A percentile compares a stretch with the other conserved stretches of the same genome.
phyloP scores from a whole-genome alignment of 805 yeast genomes.

The Brettanomyces sp. region DNA sequence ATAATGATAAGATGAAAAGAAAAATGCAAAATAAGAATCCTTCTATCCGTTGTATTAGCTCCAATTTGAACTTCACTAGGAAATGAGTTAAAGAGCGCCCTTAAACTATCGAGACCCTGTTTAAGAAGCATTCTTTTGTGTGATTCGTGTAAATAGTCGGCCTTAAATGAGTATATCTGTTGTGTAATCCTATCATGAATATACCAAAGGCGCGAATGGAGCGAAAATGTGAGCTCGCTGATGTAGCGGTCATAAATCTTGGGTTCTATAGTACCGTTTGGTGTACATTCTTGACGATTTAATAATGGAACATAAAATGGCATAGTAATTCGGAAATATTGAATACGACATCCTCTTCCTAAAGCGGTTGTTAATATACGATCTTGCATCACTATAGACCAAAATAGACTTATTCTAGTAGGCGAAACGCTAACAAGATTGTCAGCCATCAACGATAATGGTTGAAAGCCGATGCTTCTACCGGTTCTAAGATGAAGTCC shows the following conservation, averaged over 20 bases:
- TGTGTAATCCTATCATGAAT: slow-evolving; percentile 22
- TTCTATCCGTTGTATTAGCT: slow-evolving; percentile 11
- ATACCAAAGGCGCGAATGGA: slow-evolving; percentile 25
- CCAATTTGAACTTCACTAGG: slow-evolving; percentile 13
- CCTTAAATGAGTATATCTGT: slow-evolving; percentile 27
- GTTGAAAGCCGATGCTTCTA: background rate
- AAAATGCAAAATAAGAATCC: slow-evolving; percentile 20
- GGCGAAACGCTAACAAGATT: slow-evolving; percentile 9
- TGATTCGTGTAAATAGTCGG: slow-evolving; percentile 24
- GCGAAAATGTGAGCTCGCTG: slow-evolving; percentile 19
- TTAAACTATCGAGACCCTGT: slow-evolving; percentile 20
- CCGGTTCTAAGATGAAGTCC: slow-evolving; percentile 15
- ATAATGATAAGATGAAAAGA: slow-evolving; percentile 20
- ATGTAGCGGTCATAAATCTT: slow-evolving; percentile 5
- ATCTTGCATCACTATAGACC: slow-evolving; percentile 26
- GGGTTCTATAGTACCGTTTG: background rate
- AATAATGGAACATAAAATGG: slow-evolving; percentile 19
- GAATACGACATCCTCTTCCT: slow-evolving; percentile 27
- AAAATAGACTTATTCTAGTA: slow-evolving; percentile 16
- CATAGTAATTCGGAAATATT: slow-evolving; percentile 22
- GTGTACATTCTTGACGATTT: background rate
- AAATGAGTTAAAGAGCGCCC: slow-evolving; percentile 14
- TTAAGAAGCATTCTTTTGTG: slow-evolving; percentile 22
- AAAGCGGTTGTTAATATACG: slow-evolving; percentile 24
- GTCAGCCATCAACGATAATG: background rate